Evolutionary conservation across 2,329 filamentous ascomycete species (phyloP).

Genomic region (Aphanocladium album): DNA sequence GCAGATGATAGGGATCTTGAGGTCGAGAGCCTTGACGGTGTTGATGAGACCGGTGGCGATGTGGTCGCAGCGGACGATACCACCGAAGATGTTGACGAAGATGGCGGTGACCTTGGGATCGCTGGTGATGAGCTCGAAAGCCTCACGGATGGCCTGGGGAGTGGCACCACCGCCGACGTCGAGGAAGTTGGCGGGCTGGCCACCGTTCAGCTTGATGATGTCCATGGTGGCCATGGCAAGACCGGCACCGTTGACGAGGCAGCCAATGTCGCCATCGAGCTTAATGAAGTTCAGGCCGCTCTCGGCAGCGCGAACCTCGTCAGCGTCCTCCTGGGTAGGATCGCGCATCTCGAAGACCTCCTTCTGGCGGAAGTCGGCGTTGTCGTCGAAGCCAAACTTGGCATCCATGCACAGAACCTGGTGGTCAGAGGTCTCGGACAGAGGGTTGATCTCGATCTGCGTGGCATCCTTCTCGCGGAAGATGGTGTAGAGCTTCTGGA

Average conservation of each 20-base stretch:
- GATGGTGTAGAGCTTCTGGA: conserved; percentile 98
- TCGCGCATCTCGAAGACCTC: conserved; percentile 94
- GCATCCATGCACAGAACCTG: conserved; percentile 99
- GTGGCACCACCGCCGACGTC: conserved; percentile 98
- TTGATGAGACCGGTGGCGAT: conserved; percentile 95
- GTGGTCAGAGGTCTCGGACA: conserved; percentile 97
- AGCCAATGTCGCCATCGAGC: conserved; percentile 98
- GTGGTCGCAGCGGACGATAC: conserved; percentile 95
- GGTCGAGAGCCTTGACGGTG: conserved; percentile 88
- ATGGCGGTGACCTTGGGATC: conserved; percentile 97
- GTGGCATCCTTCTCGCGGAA: conserved; percentile 98
- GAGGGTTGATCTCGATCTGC: conserved; percentile 99
- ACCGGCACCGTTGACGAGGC: conserved; percentile 97
- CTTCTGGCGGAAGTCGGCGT: conserved; percentile 97
- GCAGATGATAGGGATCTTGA: conserved; percentile 94
- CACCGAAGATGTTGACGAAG: conserved; percentile 99
- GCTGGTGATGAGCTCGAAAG: conserved; percentile 97
- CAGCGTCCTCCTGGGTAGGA: conserved; percentile 89
- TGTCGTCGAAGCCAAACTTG: conserved; percentile 98
- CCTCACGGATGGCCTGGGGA: conserved; percentile 91
- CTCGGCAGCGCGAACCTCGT: conserved; percentile 95
- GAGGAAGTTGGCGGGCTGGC: conserved; percentile 94
- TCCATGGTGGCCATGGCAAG: conserved; percentile 99
- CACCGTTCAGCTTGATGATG: conserved; percentile 99
- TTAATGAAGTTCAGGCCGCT: conserved; percentile 99